Base-by-base conservation (phyloP, 306 rosid genomes). In the Ormosia emarginata region DNA sequence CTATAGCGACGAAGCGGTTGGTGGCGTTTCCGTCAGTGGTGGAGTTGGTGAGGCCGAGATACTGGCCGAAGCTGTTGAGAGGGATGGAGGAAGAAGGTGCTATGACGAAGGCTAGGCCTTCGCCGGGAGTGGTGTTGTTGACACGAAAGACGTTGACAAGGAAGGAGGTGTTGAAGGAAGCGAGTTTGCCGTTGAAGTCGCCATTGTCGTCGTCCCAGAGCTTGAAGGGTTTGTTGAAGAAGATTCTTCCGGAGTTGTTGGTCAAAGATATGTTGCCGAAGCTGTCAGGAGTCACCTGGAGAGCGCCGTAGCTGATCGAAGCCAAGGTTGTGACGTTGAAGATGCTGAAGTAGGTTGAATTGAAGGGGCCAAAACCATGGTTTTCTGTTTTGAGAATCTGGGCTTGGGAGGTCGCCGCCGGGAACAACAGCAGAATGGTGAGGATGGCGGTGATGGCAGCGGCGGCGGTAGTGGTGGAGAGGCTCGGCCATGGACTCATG, bases 211-310 rank as follows among this genome's bases (percentile, higher is more conserved):
- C 66, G 12, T 82, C 62, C 95, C 95, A 93, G 68, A 93, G 91
- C 3, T 17, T 40, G 86, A 89, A 93, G 0, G 92, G 63, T 0
- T 29, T n/a, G 7, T 58, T 76, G 86, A 29, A 84, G 33, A 93
- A 43, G 64, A 91, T 11, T 29, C 97, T 75, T 64, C 97, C 94
- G 71, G 92, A 79, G 2, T 15, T 78, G 85, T 88, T 63, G 9
- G 2, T 0, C 24, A 87, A 81, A 15, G 8, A 0, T 7, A 85
- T 82, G 82, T 84, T 12, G 46, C 85, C 89, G 63, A 74, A 70
- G 56, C 91, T 75, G 85, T 93, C 97, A 0, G 92, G 97, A 0
- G 97, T 93, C 24, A 93, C 53, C 43, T 93, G 95, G 11, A 93
- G 89, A 0, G 97, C 94, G 0, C 0, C 75, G 4, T 13, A 13